Conservation (phyloP, 2,329 filamentous ascomycete genomes). For the Calonectria leucothoes region DNA sequence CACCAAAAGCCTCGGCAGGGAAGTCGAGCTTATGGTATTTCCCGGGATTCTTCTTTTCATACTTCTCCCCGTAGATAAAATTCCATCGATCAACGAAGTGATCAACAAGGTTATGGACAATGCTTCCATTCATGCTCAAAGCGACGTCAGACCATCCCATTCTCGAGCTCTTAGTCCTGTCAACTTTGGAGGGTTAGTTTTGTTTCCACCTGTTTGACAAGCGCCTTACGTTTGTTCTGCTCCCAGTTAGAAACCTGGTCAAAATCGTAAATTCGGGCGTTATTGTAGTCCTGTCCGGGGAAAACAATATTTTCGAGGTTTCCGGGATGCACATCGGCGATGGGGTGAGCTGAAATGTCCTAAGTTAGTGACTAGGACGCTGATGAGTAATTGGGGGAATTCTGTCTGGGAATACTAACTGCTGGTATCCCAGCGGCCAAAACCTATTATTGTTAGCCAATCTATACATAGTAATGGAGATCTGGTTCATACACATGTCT, state of each 20-base stretch:
- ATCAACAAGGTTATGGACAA: slow-evolving; percentile 77
- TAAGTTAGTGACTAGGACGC: neutral
- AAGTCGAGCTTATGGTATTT: slow-evolving; percentile 57
- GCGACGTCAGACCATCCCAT: slow-evolving; percentile 96
- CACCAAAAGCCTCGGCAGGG: slow-evolving; percentile 1
- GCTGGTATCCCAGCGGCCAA: slow-evolving; percentile 89
- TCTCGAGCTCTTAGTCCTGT: slow-evolving; percentile 80
- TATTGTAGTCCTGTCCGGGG: slow-evolving; percentile 94
- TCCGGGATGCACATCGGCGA: slow-evolving; percentile 84
- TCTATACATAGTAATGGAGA: rapidly evolving
- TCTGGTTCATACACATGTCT: slow-evolving; percentile 72
- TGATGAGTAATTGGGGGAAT: neutral
- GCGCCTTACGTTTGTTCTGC: slow-evolving; percentile 76
- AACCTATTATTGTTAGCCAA: slow-evolving; percentile 60
- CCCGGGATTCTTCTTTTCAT: slow-evolving; percentile 63
- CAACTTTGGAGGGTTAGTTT: slow-evolving; percentile 58
- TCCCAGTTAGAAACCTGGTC: slow-evolving; percentile 82
- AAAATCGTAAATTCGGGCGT: slow-evolving; percentile 86
- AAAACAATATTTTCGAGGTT: slow-evolving; percentile 83
- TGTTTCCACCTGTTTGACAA: neutral
- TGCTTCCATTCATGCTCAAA: slow-evolving; percentile 79
- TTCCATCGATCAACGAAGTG: slow-evolving; percentile 93
- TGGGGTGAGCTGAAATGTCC: slow-evolving; percentile 68
- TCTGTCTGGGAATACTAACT: slow-evolving; percentile 52
- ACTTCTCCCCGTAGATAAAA: slow-evolving; percentile 88